phyloP scores from a whole-genome alignment of 768 basidiomycete species.

The Collybiopsis luxurians region DNA sequence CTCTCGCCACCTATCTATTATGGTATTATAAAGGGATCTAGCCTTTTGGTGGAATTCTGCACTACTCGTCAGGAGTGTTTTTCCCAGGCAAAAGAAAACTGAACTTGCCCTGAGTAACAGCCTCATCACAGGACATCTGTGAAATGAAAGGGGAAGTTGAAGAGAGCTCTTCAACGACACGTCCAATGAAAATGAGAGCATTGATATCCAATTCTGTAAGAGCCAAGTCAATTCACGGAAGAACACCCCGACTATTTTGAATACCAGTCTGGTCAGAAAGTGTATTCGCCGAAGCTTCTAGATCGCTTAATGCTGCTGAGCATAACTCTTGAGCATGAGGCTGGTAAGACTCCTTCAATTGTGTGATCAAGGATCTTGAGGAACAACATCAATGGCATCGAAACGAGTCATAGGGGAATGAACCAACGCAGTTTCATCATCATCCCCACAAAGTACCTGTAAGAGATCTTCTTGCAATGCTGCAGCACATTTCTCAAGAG shows the following conservation, averaged over 20 bases:
- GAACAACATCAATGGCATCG: slow-evolving; percentile 7
- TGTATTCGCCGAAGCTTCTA: slow-evolving; percentile 35
- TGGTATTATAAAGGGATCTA: slow-evolving; percentile 37
- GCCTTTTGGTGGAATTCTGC: slow-evolving; percentile 51
- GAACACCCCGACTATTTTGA: slow-evolving; percentile 10
- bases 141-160: slow-evolving; percentile 40
- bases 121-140: slow-evolving; percentile 39
- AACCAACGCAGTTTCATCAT: slow-evolving; percentile 43
- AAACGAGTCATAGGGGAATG: not conserved
- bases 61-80: not conserved
- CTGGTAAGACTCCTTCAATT: slow-evolving; percentile 44
- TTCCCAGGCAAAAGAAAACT: not conserved
- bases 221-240: not conserved
- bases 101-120: slow-evolving; percentile 33
- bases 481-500: slow-evolving; percentile 58
- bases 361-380: slow-evolving; percentile 36
- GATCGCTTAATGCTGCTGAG: slow-evolving; percentile 33
- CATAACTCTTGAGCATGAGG: slow-evolving; percentile 51
- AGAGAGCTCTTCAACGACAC: slow-evolving; percentile 47
- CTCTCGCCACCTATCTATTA: slow-evolving; percentile 54
- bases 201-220: slow-evolving; percentile 23
- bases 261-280: slow-evolving; percentile 32
- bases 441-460: slow-evolving; percentile 38
- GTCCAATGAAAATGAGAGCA: slow-evolving; percentile 45
- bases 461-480: slow-evolving; percentile 59